Evolutionary conservation across 1,284 basidiomycete species (phyloP).

Genomic region (Cutaneotrichosporon sp.): DNA sequence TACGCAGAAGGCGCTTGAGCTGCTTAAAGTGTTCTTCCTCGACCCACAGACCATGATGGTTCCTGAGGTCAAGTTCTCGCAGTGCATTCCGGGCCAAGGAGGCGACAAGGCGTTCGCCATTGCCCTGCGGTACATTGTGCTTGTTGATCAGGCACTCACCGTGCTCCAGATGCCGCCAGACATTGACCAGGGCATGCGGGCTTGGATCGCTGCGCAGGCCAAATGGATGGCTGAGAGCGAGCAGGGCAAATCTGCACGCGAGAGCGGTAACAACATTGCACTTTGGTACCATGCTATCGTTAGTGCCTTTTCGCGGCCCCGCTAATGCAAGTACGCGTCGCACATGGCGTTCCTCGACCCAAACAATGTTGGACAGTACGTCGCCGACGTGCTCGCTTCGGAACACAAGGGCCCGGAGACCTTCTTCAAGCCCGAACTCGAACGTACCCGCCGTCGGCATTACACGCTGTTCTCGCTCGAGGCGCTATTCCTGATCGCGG

Average conservation of each 20-base stretch:
- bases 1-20: conserved; percentile 11
- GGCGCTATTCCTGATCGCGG: conserved; percentile 24
- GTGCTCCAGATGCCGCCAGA: conserved; percentile 10
- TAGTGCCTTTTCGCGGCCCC: conserved; percentile 4
- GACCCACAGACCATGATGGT: conserved; percentile 31
- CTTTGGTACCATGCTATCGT: conserved; percentile 37
- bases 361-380: not conserved
- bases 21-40: conserved; percentile 35
- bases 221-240: conserved; percentile 26
- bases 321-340: conserved; percentile 19
- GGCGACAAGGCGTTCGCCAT: conserved; percentile 32
- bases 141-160: conserved; percentile 26
- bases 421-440: conserved; percentile 23
- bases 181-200: conserved; percentile 6
- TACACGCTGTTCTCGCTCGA: conserved; percentile 35
- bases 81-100: conserved; percentile 28
- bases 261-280: conserved; percentile 26
- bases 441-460: conserved; percentile 29
- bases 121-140: conserved; percentile 33
- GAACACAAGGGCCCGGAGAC: conserved; percentile 7
- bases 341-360: conserved; percentile 23
- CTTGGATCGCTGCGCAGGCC: conserved; percentile 29
- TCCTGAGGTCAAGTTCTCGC: conserved; percentile 31
- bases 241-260: conserved; percentile 25
- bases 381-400: not conserved